Evolutionary conservation across 2,329 filamentous ascomycete species (phyloP), one percentile per base, ranked within the genome.

Genomic region (Emergomyces orientalis): DNA sequence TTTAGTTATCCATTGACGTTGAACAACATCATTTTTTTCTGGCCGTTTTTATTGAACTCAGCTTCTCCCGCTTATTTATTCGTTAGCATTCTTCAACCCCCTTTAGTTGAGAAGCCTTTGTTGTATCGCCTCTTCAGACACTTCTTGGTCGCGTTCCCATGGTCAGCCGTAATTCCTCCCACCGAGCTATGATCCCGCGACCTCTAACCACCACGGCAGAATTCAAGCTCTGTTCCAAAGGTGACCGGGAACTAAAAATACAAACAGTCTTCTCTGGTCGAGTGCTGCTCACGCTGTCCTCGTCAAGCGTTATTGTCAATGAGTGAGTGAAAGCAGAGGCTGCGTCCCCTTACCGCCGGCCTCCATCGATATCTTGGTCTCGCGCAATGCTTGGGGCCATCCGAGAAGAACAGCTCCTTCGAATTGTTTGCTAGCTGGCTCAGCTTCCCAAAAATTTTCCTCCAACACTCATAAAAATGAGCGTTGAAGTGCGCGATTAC

Each of bases 401-500:
- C 22, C 6, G 30, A 39, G 6, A 55, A 3, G 30, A 56, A 34
- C 14, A 41, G 5, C n/a, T 37, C 32, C 22, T 1, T 3, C 34
- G 34, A 37, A 8, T 9, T 2, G 9, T 27, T 27, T 14, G 34
- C 34, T 14, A 17, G 34, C 54, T 37, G n/a, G 41, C 41, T 22
- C 13, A 27, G 14, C 22, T 17, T 41, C n/a, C 34, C n/a, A 39
- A 27, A 3, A 6, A 17, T 41, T 25, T 9, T 55, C n/a, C 19
- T 34, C 13, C 30, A 37, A 34, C 30, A 11, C 34, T 27, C 22
- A 39, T 55, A 64, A 67, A 43, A 34, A 77, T 77, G 75, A 74
- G 71, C 60, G 65, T 72, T 43, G 67, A 72, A 60, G 67, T 71
- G 19, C 65, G 69, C 43, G 74, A 77, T 61, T 73, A 75, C 65